Percentiles rank a stretch among this genome's conserved stretches.
These are phyloP conservation scores for Botrytis byssoidea DNA, from an alignment of 2,329 filamentous ascomycete genomes.

Conservation along the genomic window DNA sequence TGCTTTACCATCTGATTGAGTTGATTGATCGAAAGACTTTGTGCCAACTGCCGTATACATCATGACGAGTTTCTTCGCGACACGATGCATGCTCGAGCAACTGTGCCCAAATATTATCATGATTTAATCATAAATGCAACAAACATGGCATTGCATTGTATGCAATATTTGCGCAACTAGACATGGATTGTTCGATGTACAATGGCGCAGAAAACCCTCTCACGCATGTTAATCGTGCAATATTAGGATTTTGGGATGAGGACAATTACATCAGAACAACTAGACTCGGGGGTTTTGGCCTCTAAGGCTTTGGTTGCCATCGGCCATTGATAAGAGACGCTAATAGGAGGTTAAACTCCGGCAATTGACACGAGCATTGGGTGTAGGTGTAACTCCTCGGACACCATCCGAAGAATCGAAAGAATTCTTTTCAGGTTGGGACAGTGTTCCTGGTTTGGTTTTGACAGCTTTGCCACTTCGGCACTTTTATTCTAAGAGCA, in stretches of 20 bases:
- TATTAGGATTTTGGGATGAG: not conserved
- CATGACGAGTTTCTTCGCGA: not conserved
- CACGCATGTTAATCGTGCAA: no score
- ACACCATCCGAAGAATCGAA: not conserved
- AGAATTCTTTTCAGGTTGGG: not conserved
- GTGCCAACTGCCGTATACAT: not conserved
- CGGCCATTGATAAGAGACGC: not conserved
- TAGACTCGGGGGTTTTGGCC: not conserved
- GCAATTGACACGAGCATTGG: not conserved
- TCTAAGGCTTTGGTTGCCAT: not conserved
- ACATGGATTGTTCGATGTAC: not conserved
- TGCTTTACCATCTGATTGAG: not conserved
- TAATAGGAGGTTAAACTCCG: not conserved
- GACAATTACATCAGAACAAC: not conserved
- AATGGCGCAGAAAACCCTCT: not conserved
- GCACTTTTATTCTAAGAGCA: not conserved
- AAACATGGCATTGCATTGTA: not conserved
- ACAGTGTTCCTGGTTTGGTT: not conserved
- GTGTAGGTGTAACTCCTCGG: not conserved
- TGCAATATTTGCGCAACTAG: not conserved
- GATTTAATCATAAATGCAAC: not conserved
- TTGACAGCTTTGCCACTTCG: slow-evolving; percentile 2
- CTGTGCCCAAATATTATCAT: not conserved
- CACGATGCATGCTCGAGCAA: not conserved
- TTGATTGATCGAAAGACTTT: not conserved